These are phyloP conservation scores for Lasiosphaeria ovina DNA, from an alignment of 495 filamentous ascomycete genomes.

Conservation along the genomic window DNA sequence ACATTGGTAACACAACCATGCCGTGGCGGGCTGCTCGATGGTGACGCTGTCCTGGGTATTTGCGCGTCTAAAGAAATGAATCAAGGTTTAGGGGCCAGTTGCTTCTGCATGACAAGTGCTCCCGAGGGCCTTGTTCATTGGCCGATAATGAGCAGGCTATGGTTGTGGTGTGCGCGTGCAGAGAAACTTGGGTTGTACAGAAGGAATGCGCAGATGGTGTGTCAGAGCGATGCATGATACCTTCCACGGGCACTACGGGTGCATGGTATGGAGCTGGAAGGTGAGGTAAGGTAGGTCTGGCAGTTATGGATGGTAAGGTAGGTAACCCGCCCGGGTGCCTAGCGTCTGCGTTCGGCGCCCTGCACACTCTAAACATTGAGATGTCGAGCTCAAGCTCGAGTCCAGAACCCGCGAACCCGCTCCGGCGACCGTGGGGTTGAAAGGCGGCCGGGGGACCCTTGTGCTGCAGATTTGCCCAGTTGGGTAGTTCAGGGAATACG, in stretches of 20 bases:
- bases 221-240: slow-evolving; percentile 21
- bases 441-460: no score
- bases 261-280: slow-evolving; percentile 1
- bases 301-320: neutral
- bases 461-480: no score
- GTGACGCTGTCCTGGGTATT: slow-evolving; percentile 11
- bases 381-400: neutral
- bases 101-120: slow-evolving; percentile 18
- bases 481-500: no score
- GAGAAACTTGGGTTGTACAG: slow-evolving; percentile 26
- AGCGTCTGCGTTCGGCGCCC: no score
- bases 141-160: slow-evolving; percentile 25
- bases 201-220: slow-evolving; percentile 27
- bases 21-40: neutral
- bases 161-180: slow-evolving; percentile 25
- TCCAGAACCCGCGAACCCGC: neutral
- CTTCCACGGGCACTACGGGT: slow-evolving; percentile 8
- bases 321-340: no score
- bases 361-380: no score
- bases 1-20: neutral
- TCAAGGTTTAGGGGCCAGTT: slow-evolving; percentile 4
- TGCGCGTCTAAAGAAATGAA: slow-evolving; percentile 21
- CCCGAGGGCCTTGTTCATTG: slow-evolving; percentile 18
- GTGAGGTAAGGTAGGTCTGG: neutral
- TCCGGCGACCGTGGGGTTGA: no score